Evolutionary conservation across 345 rosid genomes (phyloP).

Genomic region (Hibiscus syriacus): DNA sequence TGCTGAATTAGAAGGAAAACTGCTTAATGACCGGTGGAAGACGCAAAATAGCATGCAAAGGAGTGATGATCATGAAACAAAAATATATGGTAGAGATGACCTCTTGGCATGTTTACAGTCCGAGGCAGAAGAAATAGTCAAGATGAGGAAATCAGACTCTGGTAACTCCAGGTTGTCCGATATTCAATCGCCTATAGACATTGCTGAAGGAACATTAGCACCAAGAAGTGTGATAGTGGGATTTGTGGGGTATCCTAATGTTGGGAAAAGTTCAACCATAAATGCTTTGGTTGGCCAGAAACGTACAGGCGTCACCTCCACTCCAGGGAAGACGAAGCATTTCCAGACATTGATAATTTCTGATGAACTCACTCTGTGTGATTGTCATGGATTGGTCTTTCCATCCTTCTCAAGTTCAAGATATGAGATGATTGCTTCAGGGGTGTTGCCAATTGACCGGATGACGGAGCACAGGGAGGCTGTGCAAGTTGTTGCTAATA

Average conservation of each 20-base stretch:
- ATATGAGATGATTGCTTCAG: slow-evolving; percentile 88
- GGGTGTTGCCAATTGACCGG: slow-evolving; percentile 85
- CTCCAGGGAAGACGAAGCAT: slow-evolving; percentile 95
- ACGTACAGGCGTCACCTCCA: slow-evolving; percentile 84
- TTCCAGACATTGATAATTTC: slow-evolving; percentile 86
- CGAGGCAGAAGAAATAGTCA: slow-evolving; percentile 71
- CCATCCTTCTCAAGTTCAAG: slow-evolving; percentile 90
- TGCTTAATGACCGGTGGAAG: slow-evolving; percentile 30
- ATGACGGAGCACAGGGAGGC: slow-evolving; percentile 92
- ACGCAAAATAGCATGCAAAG: slow-evolving; percentile 19
- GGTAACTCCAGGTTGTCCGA: slow-evolving; percentile 20
- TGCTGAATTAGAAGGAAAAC: slow-evolving; percentile 68
- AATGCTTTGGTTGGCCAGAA: slow-evolving; percentile 94
- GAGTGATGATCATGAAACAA: slow-evolving; percentile 45
- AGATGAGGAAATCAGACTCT: slow-evolving; percentile 40
- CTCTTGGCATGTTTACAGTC: slow-evolving; percentile 61
- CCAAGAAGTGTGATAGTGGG: slow-evolving; percentile 60
- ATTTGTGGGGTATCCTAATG: slow-evolving; percentile 93
- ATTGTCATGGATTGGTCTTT: slow-evolving; percentile 88
- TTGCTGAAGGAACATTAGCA: slow-evolving; percentile 13
- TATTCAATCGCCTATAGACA: slow-evolving; percentile 15
- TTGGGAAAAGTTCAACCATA: slow-evolving; percentile 91
- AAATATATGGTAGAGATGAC: slow-evolving; percentile 71
- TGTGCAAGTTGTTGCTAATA: slow-evolving; percentile 76
- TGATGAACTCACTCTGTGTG: slow-evolving; percentile 73